Conservation (phyloP, 169 alveolate genomes). For the Miamiensis avidus region DNA sequence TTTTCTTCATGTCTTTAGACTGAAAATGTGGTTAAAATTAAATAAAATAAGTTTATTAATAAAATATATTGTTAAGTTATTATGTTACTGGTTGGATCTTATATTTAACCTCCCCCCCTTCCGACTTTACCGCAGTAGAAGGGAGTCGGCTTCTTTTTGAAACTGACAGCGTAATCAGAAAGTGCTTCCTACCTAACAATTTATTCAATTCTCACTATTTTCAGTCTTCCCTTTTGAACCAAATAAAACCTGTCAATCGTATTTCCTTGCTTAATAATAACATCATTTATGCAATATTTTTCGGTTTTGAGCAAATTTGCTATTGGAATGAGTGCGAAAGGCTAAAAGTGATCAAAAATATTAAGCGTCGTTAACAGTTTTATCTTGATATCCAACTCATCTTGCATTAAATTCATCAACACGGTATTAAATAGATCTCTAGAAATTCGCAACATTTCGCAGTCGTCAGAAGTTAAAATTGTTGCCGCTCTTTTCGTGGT, state of each 20-base stretch:
- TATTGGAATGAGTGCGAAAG: not conserved
- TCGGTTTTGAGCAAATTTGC: not conserved
- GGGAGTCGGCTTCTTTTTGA: not conserved
- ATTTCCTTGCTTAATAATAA: not conserved
- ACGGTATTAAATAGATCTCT: not conserved
- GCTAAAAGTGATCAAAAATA: not conserved
- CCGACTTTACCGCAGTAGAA: not conserved
- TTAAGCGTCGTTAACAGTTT: not conserved
- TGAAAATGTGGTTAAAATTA: too few relatives aligned
- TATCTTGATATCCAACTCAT: not conserved
- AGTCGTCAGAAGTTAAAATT: not conserved
- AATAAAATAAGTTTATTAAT: too few relatives aligned
- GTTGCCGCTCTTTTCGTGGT: not conserved
- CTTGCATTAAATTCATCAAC: not conserved
- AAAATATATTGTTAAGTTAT: too few relatives aligned
- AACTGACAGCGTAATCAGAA: not conserved
- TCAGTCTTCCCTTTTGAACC: not conserved
- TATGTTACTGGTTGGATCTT: too few relatives aligned
- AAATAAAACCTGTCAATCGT: not conserved
- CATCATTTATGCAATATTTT: not conserved
- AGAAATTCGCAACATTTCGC: not conserved
- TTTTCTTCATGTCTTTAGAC: not conserved
- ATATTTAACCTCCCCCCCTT: not conserved
- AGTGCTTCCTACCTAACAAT: not conserved
- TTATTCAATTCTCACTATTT: not conserved